These are phyloP conservation scores for Basidioascus undulatus DNA, from an alignment of 768 basidiomycete species.

Conservation along the genomic window DNA sequence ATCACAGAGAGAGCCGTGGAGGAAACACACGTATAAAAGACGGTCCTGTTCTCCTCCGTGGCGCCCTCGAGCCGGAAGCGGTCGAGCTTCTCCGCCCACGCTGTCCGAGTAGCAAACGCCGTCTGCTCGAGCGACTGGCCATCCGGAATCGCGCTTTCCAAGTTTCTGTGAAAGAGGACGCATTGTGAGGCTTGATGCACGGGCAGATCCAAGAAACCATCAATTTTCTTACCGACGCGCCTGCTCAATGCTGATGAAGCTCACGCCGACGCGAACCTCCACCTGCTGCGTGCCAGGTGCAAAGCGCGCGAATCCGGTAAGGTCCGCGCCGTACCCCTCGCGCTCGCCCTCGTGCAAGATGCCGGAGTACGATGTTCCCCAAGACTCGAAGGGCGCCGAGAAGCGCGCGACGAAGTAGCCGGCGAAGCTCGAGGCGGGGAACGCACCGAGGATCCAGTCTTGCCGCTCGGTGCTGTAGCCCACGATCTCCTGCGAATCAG, in stretches of 20 bases:
- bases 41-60: conserved; percentile 24
- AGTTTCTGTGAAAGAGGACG: conserved; percentile 22
- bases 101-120: conserved; percentile 24
- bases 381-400: conserved; percentile 21
- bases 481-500: conserved; percentile 26
- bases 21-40: conserved; percentile 31
- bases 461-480: conserved; percentile 45
- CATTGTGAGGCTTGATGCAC: neutral
- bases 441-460: conserved; percentile 42
- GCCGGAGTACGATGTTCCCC: conserved; percentile 29
- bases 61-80: conserved; percentile 29
- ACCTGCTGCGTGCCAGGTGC: conserved; percentile 18
- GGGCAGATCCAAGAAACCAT: conserved; percentile 1
- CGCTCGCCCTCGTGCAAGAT: conserved; percentile 17
- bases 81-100: conserved; percentile 36
- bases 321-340: conserved; percentile 22
- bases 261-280: conserved; percentile 39
- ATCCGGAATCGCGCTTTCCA: conserved; percentile 28
- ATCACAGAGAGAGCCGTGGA: neutral
- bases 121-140: conserved; percentile 29
- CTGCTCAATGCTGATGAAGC: conserved; percentile 48
- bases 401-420: conserved; percentile 25
- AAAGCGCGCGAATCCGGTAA: conserved; percentile 25
- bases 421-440: conserved; percentile 18
- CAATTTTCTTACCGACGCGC: no score